phyloP scores from a whole-genome alignment of 2,329 filamentous ascomycete species.

The Amesomyces nigricolor region DNA sequence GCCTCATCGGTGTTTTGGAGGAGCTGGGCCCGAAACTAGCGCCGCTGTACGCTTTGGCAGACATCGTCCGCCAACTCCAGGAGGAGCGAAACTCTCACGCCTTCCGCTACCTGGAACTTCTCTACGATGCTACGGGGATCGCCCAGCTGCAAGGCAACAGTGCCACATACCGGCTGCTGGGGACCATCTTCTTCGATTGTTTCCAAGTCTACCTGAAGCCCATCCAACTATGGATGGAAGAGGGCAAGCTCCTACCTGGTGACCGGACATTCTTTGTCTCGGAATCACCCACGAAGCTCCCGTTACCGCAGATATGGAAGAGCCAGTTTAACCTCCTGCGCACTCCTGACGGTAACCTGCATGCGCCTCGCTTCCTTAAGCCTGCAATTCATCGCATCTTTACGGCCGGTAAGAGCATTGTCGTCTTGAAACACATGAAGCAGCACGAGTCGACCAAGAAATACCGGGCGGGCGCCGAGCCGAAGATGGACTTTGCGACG shows the following conservation, averaged over 20 bases:
- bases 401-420: slow-evolving; percentile 79
- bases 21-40: slow-evolving; percentile 50
- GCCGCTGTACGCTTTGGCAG: slow-evolving; percentile 55
- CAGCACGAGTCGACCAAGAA: slow-evolving; percentile 38
- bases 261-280: slow-evolving; percentile 74
- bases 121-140: slow-evolving; percentile 65
- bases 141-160: slow-evolving; percentile 65
- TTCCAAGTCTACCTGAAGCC: slow-evolving; percentile 77
- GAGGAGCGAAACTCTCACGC: slow-evolving; percentile 45
- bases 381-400: slow-evolving; percentile 68
- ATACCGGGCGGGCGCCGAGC: slow-evolving; percentile 29
- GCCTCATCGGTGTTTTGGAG: slow-evolving; percentile 56
- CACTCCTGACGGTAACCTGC: slow-evolving; percentile 53
- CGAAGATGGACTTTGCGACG: slow-evolving; percentile 51
- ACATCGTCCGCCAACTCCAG: slow-evolving; percentile 54
- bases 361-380: slow-evolving; percentile 70
- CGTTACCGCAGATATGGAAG: slow-evolving; percentile 67
- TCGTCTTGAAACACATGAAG: slow-evolving; percentile 71
- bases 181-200: slow-evolving; percentile 70
- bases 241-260: slow-evolving; percentile 59
- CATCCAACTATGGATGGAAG: slow-evolving; percentile 78
- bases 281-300: slow-evolving; percentile 49
- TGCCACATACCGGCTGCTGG: slow-evolving; percentile 56
- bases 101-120: slow-evolving; percentile 70
- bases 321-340: slow-evolving; percentile 64